Percentiles rank a stretch among this genome's conserved stretches.
Conservation (phyloP, 495 filamentous ascomycete genomes). For the Jackrogersella multiformis region DNA sequence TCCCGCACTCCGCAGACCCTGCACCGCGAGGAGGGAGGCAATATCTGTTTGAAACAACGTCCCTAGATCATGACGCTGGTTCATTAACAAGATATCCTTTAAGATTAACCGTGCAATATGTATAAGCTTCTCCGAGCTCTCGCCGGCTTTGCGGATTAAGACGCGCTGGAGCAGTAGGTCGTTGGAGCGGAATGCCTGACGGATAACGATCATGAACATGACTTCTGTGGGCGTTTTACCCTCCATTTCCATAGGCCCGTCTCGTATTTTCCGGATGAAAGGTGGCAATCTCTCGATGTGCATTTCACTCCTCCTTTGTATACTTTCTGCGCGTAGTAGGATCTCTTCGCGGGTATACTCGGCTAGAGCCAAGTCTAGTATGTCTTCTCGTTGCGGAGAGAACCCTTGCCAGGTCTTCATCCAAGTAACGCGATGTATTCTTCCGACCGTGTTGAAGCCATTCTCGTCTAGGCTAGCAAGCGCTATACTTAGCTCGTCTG, state of each 20-base stretch:
- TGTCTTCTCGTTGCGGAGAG: slow-evolving; percentile 43
- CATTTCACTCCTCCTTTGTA: slow-evolving; percentile 49
- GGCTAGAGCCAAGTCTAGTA: slow-evolving; percentile 44
- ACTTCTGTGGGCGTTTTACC: slow-evolving; percentile 46
- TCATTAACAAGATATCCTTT: slow-evolving; percentile 51
- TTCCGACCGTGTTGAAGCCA: slow-evolving; percentile 42
- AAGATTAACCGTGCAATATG: slow-evolving; percentile 52
- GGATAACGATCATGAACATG: slow-evolving; percentile 45
- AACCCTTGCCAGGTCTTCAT: slow-evolving; percentile 41
- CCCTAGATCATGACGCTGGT: slow-evolving; percentile 53
- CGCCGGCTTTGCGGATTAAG: slow-evolving; percentile 51
- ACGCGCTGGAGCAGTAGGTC: slow-evolving; percentile 58
- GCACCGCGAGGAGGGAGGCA: slow-evolving; percentile 50
- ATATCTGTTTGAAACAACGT: slow-evolving; percentile 44
- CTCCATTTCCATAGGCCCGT: slow-evolving; percentile 38
- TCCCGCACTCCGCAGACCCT: slow-evolving; percentile 57
- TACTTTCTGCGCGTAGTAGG: slow-evolving; percentile 41
- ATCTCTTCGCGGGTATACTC: slow-evolving; percentile 47
- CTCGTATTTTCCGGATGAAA: slow-evolving; percentile 49
- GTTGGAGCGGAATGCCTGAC: slow-evolving; percentile 55
- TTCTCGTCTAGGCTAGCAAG: slow-evolving; percentile 41
- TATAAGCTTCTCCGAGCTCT: slow-evolving; percentile 49
- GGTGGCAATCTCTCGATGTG: slow-evolving; percentile 50
- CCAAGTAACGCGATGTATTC: slow-evolving; percentile 41
- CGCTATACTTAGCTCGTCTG: slow-evolving; percentile 36